Conservation (phyloP, 352 stramenopile species). For the Halophytophthora batemanensis region DNA sequence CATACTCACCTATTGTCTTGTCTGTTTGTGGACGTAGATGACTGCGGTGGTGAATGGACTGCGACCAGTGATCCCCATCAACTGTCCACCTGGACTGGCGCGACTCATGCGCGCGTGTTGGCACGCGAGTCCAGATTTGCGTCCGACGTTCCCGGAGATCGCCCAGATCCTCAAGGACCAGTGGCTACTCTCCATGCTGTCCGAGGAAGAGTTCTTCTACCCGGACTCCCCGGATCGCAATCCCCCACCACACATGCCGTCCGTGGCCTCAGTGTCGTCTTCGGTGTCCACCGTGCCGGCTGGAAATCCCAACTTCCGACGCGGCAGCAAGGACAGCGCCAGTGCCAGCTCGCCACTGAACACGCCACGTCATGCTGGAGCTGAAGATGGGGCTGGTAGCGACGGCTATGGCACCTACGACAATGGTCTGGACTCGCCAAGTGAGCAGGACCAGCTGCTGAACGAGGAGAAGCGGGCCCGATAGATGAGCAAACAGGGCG, state of each 20-base stretch:
- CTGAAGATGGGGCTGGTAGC: slow-evolving; percentile 1
- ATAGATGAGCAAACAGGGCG: slow-evolving; percentile 26
- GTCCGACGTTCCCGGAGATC: slow-evolving; percentile 80
- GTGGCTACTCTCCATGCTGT: slow-evolving; percentile 55
- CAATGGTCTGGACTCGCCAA: slow-evolving; percentile 9
- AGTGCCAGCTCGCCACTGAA: slow-evolving; percentile 28
- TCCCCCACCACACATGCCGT: slow-evolving; percentile 24
- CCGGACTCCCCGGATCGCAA: slow-evolving; percentile 14
- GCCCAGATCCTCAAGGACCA: slow-evolving; percentile 75
- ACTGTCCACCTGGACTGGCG: slow-evolving; percentile 68
- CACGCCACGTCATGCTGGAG: slow-evolving; percentile 15
- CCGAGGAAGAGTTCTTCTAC: slow-evolving; percentile 55
- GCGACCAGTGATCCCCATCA: slow-evolving; percentile 80
- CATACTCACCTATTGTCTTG: slow-evolving; percentile 3
- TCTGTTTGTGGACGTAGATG: slow-evolving; percentile 46
- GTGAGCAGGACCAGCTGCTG: slow-evolving; percentile 36
- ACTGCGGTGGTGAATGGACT: slow-evolving; percentile 84
- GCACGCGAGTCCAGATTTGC: slow-evolving; percentile 67
- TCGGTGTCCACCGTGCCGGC: slow-evolving; percentile 32
- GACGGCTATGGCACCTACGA: slow-evolving; percentile 26
- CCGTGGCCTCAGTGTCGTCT: slow-evolving; percentile 22
- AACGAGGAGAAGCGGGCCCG: slow-evolving; percentile 37
- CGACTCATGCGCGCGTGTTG: slow-evolving; percentile 83
- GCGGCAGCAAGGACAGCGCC: slow-evolving; percentile 35
- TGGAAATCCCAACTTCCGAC: slow-evolving; percentile 15